Conservation (phyloP, 129 eudicot genomes). For the Oenanthe sinensis region DNA sequence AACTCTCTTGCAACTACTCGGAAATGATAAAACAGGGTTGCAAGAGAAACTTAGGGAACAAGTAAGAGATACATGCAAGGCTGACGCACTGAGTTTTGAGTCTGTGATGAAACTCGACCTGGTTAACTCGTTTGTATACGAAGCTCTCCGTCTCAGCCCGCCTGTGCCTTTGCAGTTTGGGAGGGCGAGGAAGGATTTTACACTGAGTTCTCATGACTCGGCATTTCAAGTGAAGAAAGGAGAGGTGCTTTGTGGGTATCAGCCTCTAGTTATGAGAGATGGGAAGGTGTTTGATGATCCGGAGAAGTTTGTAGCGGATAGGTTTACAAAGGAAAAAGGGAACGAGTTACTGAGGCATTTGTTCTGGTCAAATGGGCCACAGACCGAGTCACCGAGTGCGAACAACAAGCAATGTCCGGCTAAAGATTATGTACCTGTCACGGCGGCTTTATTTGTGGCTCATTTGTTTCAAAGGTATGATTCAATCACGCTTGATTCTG, state of each 20-base stretch:
- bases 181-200: constrained; percentile 41
- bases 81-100: constrained; percentile 13
- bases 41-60: constrained; percentile 28
- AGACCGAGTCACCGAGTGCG: constrained; percentile 24
- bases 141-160: constrained; percentile 37
- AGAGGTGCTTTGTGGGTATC: constrained; percentile 46
- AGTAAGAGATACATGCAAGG: constrained; percentile 22
- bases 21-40: constrained; percentile 13
- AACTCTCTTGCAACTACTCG: constrained; percentile 17
- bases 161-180: constrained; percentile 42
- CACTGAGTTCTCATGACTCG: constrained; percentile 30
- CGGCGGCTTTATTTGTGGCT: constrained; percentile 40
- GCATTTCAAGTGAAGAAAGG: constrained; percentile 47
- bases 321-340: constrained; percentile 29
- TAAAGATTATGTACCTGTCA: constrained; percentile 33
- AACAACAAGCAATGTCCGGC: constrained; percentile 49
- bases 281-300: constrained; percentile 39
- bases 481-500: constrained; percentile 22
- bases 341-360: constrained; percentile 16
- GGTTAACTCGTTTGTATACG: constrained; percentile 39
- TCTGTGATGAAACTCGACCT: constrained; percentile 30
- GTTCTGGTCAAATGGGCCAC: constrained; percentile 67
- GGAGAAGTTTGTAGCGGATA: constrained; percentile 25
- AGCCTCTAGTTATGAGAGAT: constrained; percentile 46
- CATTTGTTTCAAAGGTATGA: constrained; percentile 47